phyloP scores from a whole-genome alignment of 2,329 filamentous ascomycete genomes.

The Fusarium zealandicum region DNA sequence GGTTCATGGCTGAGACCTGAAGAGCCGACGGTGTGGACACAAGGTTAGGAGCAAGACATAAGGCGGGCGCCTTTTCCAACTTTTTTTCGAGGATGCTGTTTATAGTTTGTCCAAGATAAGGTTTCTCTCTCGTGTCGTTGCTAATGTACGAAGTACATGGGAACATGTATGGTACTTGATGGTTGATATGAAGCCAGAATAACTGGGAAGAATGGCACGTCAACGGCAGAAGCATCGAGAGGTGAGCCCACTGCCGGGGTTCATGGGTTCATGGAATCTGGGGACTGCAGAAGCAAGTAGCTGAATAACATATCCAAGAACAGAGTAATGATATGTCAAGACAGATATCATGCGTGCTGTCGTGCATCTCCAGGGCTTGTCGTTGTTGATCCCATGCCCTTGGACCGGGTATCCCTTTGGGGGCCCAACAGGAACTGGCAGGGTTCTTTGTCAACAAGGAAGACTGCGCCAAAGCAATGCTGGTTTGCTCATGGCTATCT shows the following conservation, averaged over 20 bases:
- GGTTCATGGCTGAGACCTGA: constrained; percentile 10
- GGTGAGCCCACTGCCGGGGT: constrained; percentile 11
- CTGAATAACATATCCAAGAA: not conserved
- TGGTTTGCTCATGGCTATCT: not conserved
- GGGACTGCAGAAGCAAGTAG: constrained; percentile 1
- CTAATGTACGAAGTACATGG: not conserved
- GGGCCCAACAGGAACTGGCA: not conserved
- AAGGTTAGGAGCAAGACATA: constrained; percentile 8
- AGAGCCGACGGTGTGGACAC: constrained; percentile 2
- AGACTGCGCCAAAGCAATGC: not conserved
- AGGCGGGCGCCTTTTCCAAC: not conserved
- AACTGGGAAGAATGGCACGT: not conserved
- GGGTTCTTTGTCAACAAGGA: not conserved
- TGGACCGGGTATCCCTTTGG: constrained; percentile 1
- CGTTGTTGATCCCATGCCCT: not conserved
- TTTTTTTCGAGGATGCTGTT: constrained; percentile 1
- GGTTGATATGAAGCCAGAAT: constrained; percentile 3
- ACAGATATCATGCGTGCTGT: constrained; percentile 6
- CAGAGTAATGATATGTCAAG: constrained; percentile 4
- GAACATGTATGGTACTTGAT: not conserved
- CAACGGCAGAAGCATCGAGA: not conserved
- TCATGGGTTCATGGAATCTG: not conserved
- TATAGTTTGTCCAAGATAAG: constrained; percentile 8
- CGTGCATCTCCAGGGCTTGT: not conserved
- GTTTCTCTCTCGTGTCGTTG: not conserved